Evolutionary conservation across 1,139 yeast species (phyloP), one percentile per base, ranked within the genome.

Genomic region (Martiniozyma asiatica): DNA sequence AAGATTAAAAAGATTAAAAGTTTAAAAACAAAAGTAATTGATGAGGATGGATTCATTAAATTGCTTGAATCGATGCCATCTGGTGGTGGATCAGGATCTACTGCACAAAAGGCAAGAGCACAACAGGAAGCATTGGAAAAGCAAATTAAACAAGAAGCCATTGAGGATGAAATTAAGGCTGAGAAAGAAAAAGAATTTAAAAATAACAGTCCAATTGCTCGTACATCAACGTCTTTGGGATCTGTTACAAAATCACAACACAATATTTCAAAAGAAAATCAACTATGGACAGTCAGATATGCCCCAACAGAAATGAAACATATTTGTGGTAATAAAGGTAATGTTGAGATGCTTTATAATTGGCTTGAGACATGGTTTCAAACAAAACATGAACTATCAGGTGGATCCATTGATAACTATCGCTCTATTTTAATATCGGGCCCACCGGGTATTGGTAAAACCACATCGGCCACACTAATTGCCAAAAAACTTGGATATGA

Each of bases 251-350:
- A 20, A 14, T 36, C 45, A 17, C 25, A 21, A 11, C 58, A 52
- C 11, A 53, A 61, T 14, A 52, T 65, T 6, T 64, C 62, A 33
- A 55, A 56, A 31, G 80, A 75, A 35, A 26, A 31, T 5, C 73
- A 73, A 43, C 59, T 92, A 36, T 92, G 98, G 98, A 89, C 99
- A 0, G 78, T 73, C 4, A 84, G 76, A 51, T 82, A 89, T 55
- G 97, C 98, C 0, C 99, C 99, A 6, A 67, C 71, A 2, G 64
- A 63, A 25, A 41, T 77, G 29, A 61, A 61, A 24, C 96, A 89
- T 42, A 72, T 89, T 22, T 85, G 96, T 56, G 99, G 99, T 35
- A 89, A 89, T 52, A 84, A 82, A 50, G 73, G 81, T 1, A 73
- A 73, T 32, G 75, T 92, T 4, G 60, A 61, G 23, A 72, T 73